phyloP scores from a whole-genome alignment of 495 filamentous ascomycete genomes.

The Neurospora terricola region DNA sequence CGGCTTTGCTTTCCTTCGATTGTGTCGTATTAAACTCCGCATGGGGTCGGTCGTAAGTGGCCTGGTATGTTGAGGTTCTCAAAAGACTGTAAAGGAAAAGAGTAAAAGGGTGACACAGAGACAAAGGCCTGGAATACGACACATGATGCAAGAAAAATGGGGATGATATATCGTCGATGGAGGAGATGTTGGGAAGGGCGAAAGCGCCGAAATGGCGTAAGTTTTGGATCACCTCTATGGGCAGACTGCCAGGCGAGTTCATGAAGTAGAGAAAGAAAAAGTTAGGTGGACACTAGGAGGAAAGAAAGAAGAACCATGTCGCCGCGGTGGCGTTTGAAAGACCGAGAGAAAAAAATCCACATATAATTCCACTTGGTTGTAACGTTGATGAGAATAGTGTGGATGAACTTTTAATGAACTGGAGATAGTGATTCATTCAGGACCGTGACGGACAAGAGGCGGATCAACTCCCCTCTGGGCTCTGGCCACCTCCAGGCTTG shows the following conservation, averaged over 20 bases:
- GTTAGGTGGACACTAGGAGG: neutral
- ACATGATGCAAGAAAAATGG: neutral
- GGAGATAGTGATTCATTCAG: neutral
- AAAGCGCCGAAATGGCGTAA: neutral
- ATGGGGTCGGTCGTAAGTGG: neutral
- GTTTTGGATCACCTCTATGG: neutral
- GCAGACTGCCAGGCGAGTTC: neutral
- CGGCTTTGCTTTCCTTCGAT: neutral
- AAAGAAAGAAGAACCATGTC: neutral
- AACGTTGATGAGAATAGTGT: neutral
- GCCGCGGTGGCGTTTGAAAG: neutral
- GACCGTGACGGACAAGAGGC: neutral
- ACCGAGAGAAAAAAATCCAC: neutral
- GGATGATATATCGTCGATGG: neutral
- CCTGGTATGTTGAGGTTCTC: neutral
- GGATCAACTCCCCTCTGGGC: neutral
- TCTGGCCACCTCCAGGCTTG: neutral
- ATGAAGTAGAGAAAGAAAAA: neutral
- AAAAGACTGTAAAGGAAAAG: neutral
- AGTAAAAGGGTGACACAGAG: neutral
- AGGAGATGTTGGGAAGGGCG: neutral
- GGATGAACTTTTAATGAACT: neutral
- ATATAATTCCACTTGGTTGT: neutral
- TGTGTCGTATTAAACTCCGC: neutral
- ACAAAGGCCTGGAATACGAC: neutral